phyloP scores from a whole-genome alignment of 2,329 filamentous ascomycete species.

The Colletotrichum caudatum region DNA sequence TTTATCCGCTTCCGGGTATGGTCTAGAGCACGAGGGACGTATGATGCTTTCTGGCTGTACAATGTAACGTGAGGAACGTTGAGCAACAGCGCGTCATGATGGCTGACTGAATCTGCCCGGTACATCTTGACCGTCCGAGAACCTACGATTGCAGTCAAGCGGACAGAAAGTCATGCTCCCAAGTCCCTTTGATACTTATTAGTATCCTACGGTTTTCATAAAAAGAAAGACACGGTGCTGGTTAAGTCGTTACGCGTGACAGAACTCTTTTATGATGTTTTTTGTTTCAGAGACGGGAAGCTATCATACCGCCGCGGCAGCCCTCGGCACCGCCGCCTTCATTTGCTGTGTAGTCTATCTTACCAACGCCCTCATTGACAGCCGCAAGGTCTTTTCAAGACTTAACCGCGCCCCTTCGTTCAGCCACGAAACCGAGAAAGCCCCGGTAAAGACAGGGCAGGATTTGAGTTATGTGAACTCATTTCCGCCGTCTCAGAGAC shows the following conservation, averaged over 20 bases:
- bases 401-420: constrained; percentile 16
- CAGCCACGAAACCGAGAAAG: background rate
- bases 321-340: constrained; percentile 18
- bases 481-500: constrained; percentile 47
- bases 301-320: background rate
- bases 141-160: background rate
- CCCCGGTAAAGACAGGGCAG: background rate
- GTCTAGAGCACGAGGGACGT: background rate
- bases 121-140: background rate
- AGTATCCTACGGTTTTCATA: background rate
- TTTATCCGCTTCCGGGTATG: constrained; percentile 27
- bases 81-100: background rate
- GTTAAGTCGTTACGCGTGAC: background rate
- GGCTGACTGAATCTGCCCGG: constrained; percentile 9
- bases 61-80: background rate
- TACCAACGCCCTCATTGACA: background rate
- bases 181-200: constrained; percentile 6
- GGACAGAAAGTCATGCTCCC: constrained; percentile 9
- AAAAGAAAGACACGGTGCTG: background rate
- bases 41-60: background rate
- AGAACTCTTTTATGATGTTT: constrained; percentile 10
- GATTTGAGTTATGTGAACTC: constrained; percentile 44
- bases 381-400: constrained; percentile 9
- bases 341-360: constrained; percentile 23
- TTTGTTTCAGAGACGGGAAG: background rate